phyloP scores from a whole-genome alignment of 192 early-diverging fungal genomes.

The Backusella sp. region DNA sequence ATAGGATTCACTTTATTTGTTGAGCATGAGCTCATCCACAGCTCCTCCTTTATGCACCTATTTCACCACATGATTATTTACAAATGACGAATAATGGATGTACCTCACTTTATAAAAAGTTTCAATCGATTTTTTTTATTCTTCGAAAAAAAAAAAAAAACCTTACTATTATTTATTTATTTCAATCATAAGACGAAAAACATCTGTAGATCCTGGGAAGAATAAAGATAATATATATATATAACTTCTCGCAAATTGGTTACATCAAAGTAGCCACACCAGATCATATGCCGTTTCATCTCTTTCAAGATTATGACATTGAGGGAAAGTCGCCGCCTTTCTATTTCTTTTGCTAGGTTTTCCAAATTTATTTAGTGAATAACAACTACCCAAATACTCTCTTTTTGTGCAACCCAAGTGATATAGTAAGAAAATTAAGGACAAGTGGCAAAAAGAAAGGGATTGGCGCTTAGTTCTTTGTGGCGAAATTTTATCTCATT shows the following conservation, averaged over 20 bases:
- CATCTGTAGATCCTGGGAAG: not conserved
- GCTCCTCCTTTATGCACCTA: not conserved
- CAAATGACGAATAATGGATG: not conserved
- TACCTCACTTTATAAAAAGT: not conserved
- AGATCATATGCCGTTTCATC: slow-evolving; percentile 2
- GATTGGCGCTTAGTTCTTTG: not conserved
- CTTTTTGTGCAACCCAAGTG: not conserved
- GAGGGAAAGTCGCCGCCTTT: not conserved
- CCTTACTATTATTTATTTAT: not conserved
- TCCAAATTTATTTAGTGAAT: slow-evolving; percentile 8
- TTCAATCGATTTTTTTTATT: not conserved
- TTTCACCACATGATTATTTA: not conserved
- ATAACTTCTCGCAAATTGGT: not conserved
- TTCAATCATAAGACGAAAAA: not conserved
- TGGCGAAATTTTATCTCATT: not conserved
- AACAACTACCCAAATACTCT: not conserved
- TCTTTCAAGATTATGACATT: slow-evolving; percentile 5
- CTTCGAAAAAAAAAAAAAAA: not conserved
- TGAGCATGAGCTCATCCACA: slow-evolving; percentile 2
- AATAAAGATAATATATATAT: not conserved
- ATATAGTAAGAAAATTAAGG: not conserved
- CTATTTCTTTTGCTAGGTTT: not conserved
- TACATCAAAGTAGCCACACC: not conserved
- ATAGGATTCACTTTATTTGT: not conserved
- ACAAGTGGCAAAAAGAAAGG: not conserved